Percentiles rank a stretch among this genome's conserved stretches.
Evolutionary conservation across 345 rosid genomes (phyloP).

Genomic region (Erucastrum elatum): DNA sequence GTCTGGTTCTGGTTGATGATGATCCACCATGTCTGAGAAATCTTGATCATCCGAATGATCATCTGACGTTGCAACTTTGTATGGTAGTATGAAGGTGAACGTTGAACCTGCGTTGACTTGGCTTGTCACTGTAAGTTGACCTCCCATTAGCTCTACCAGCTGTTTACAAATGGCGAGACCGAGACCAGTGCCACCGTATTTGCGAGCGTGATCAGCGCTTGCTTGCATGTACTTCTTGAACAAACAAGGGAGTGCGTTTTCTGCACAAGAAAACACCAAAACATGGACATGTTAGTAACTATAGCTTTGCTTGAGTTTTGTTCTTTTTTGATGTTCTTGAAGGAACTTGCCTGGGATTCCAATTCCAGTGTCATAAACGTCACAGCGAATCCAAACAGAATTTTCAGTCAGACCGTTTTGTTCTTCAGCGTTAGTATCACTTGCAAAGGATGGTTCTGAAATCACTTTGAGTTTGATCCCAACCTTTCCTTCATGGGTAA

Average conservation of each 20-base stretch:
- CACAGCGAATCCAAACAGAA: conserved; percentile 84
- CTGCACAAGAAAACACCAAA: conserved; percentile 45
- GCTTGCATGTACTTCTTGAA: conserved; percentile 97
- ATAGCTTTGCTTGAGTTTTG: not conserved
- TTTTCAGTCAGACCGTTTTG: conserved; percentile 44
- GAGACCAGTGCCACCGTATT: conserved; percentile 95
- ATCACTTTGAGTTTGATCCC: conserved; percentile 75
- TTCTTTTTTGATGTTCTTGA: not conserved
- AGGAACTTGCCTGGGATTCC: conserved; percentile 82
- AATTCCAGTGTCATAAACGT: conserved; percentile 90
- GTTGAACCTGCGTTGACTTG: conserved; percentile 77
- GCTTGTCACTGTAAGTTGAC: conserved; percentile 88
- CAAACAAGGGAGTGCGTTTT: conserved; percentile 75
- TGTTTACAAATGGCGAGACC: conserved; percentile 99
- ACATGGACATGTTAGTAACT: conserved; percentile 5
- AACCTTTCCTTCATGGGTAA: conserved; percentile 90
- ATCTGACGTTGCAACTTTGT: conserved; percentile 56
- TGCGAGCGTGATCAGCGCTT: conserved; percentile 87
- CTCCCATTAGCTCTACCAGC: conserved; percentile 97
- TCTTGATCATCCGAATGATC: conserved; percentile 78
- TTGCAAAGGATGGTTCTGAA: conserved; percentile 58
- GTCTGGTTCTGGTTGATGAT: conserved; percentile 53
- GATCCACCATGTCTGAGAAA: conserved; percentile 65
- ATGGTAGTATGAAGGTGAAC: conserved; percentile 85
- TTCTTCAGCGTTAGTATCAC: conserved; percentile 43